Evolutionary conservation across 192 early-diverging fungal species (phyloP), one percentile per base, ranked within the genome.

Genomic region (Radiomyces spectabilis): DNA sequence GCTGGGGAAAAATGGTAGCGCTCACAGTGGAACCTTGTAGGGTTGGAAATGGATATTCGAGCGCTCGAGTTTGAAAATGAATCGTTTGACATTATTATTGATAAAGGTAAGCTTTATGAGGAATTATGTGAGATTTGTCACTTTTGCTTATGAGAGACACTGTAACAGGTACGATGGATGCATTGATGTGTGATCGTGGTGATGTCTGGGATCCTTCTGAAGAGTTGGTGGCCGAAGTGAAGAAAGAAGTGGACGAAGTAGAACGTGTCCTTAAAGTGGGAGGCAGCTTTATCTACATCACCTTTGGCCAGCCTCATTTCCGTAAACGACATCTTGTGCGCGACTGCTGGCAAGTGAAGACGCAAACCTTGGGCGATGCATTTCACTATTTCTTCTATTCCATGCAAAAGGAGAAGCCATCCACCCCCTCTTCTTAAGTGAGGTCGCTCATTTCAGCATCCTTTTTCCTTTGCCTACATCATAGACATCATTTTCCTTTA

Each of bases 241-340:
- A 68, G 9, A 54, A 73, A 33, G 89, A 88, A 53, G 83, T 95
- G 27, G 76, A 79, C 33, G 86, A 95, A 59, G 91, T 90, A 15
- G 66, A 78, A n/a, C 65, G 83, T 10, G 85, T 85, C 25, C 73
- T 95, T 41, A 86, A 84, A 43, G 63, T 79, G 2, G 83, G 80
- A 5, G 91, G 91, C 26, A 70, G 74, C 44, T 94, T 94, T 59
- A 75, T 93, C 16, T 92, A 93, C 59, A 88, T 93, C 42, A 93
- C 92, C 1, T 94, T 89, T 76, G 89, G 86, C 18, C 91, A 92
- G 71, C 92, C 92, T 47, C 92, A 93, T 59, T 94, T 94, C 59
- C 78, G 89, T 39, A 81, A 74, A 56, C 63, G 79, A 46, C 85
- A 91, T 60, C 68, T 93, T 44, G 71, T 79, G 56, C 72, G 86